phyloP scores from a whole-genome alignment of 306 rosid species.

The Senna siamea region DNA sequence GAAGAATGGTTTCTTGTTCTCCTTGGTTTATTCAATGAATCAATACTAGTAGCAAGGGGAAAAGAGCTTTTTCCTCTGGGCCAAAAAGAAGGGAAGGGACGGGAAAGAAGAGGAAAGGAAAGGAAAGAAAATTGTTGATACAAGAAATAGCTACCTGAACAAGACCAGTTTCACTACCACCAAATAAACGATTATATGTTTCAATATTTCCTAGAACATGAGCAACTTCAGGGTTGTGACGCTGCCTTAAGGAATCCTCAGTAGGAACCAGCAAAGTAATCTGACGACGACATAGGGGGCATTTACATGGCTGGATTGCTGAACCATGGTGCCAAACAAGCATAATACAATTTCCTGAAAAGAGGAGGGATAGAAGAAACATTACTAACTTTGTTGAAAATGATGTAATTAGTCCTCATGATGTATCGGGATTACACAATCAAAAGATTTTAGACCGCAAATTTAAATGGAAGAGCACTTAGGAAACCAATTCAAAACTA shows the following conservation, averaged over 20 bases:
- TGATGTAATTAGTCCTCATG: neutral
- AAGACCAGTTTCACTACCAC: slow-evolving; percentile 46
- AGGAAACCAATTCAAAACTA: neutral
- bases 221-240: slow-evolving; percentile 48
- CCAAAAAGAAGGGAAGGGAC: no score
- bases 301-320: slow-evolving; percentile 62
- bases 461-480: neutral
- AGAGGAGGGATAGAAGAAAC: slow-evolving; percentile 16
- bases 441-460: neutral
- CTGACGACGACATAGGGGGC: slow-evolving; percentile 87
- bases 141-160: slow-evolving; percentile 53
- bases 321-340: slow-evolving; percentile 78
- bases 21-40: neutral
- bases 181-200: slow-evolving; percentile 67
- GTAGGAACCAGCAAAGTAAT: slow-evolving; percentile 75
- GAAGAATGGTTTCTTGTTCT: neutral
- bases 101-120: no score
- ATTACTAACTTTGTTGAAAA: neutral
- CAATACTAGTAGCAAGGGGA: neutral
- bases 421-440: neutral
- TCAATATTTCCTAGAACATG: slow-evolving; percentile 52
- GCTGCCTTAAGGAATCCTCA: slow-evolving; percentile 45
- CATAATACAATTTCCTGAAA: slow-evolving; percentile 72
- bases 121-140: neutral
- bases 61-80: neutral